Evolutionary conservation across 768 basidiomycete species (phyloP), one percentile per base, ranked within the genome.

Genomic region (Coprinopsis cinerea): DNA sequence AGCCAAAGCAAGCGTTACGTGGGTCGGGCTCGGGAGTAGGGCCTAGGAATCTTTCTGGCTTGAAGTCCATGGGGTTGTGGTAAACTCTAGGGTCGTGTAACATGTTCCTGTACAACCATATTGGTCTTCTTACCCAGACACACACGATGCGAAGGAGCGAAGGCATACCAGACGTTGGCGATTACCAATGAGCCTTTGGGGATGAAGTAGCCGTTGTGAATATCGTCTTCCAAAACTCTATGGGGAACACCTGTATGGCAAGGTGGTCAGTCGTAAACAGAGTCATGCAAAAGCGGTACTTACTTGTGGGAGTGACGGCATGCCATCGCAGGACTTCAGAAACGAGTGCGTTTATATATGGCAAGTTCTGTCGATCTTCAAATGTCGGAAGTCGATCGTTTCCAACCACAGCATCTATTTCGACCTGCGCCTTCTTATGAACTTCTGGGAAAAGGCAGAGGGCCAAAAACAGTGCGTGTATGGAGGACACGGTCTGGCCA

Each of bases 1-100:
- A 82, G 2, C 80, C 80, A 51, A 79, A 82, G 44, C 70, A 73
- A 34, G 73, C 57, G 3, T 62, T 59, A 17, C 69, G 68, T 15
- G 78, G 74, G 45, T 78, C 76, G 17, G 45, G 55, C 51, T 76
- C 71, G 4, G 70, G 65, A 25, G 64, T 56, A n/a, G 66, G 58
- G 6, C 64, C 64, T 17, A 79, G 59, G 61, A 76, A 78, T 10
- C 78, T 66, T 23, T 72, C 70, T 1, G 78, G 78, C 17, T 66
- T 68, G 58, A 79, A 80, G 11, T 47, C 53, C 53, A 66, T 63
- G 1, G 78, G 77, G 20, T 76, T 66, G 14, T 67, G 52, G 55
- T 77, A 78, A 11, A 59, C 63, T 17, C 49, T 53, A 3, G 71
- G 63, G 56, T 79, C 73, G 47, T 72, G 73, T 6, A 67, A 51